These are phyloP conservation scores for Trypanosomatidae sp. DNA, from an alignment of 208 protist genomes.

Conservation along the genomic window DNA sequence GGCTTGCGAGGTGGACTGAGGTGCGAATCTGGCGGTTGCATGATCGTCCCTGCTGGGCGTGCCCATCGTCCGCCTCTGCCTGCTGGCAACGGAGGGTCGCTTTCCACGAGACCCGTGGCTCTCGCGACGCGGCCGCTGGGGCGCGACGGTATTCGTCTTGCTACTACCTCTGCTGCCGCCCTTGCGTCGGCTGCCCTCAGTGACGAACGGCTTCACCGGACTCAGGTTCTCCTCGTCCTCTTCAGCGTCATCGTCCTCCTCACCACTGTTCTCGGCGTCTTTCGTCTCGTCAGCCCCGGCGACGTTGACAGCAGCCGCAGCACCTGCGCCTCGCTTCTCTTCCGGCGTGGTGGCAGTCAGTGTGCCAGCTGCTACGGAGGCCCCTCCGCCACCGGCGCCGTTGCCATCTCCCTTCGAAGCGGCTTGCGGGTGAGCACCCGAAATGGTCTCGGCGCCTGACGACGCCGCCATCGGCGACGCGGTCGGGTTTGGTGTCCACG, in stretches of 20 bases:
- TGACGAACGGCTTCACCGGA: not conserved
- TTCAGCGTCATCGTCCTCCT: slow-evolving; percentile 3
- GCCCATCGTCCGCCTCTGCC: slow-evolving; percentile 5
- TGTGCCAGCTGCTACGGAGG: not conserved
- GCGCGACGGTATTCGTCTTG: slow-evolving; percentile 5
- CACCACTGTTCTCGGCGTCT: not conserved
- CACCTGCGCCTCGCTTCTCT: not conserved
- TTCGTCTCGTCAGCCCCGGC: not conserved
- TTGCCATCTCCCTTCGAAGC: slow-evolving; percentile 19
- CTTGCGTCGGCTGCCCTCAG: slow-evolving; percentile 10
- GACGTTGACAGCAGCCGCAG: not conserved
- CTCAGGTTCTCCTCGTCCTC: slow-evolving; percentile 17
- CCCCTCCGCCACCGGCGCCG: not conserved
- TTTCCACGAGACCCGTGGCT: not conserved
- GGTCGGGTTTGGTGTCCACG: slow-evolving; percentile 29
- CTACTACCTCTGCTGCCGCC: slow-evolving; percentile 7
- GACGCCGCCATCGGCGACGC: not conserved
- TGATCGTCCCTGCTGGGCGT: not conserved
- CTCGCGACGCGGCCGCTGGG: slow-evolving; percentile 5
- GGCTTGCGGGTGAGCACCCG: slow-evolving; percentile 17
- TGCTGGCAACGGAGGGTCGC: slow-evolving; percentile 1
- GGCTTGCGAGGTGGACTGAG: not conserved
- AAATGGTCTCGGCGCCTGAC: slow-evolving; percentile 12
- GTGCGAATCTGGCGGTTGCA: not conserved
- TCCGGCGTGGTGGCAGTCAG: not conserved